These are phyloP conservation scores for Ceratobasidium sp. DNA, from an alignment of 1,284 basidiomycete genomes.

Conservation along the genomic window DNA sequence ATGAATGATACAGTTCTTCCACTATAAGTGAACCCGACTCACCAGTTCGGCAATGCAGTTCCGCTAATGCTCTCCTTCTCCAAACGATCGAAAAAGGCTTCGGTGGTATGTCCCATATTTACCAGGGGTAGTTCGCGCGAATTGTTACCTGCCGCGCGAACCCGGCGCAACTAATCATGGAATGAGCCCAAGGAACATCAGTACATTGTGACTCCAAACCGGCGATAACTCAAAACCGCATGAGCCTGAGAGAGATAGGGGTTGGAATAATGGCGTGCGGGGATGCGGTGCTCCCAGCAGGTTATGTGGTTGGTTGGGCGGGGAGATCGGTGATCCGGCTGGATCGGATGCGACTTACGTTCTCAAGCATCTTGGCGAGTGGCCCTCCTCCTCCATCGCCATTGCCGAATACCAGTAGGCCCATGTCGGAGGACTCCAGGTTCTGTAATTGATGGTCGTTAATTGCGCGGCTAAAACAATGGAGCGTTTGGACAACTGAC, in stretches of 20 bases:
- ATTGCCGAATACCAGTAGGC: conserved; percentile 90
- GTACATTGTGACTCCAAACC: conserved; percentile 1
- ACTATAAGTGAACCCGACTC: conserved; percentile 43
- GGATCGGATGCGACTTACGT: conserved; percentile 55
- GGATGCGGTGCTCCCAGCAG: background rate
- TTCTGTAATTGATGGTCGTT: conserved; percentile 58
- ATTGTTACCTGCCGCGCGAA: conserved; percentile 79
- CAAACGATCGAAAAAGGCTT: conserved; percentile 86
- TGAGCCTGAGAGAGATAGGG: background rate
- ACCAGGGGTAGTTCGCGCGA: conserved; percentile 83
- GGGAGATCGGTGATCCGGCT: conserved; percentile 25
- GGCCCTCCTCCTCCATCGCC: conserved; percentile 87
- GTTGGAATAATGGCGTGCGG: background rate
- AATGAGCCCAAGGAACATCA: conserved; percentile 23
- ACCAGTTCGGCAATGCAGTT: conserved; percentile 85
- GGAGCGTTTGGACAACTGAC: conserved; percentile 49
- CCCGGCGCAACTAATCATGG: conserved; percentile 74
- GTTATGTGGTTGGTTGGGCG: no score
- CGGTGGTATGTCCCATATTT: conserved; percentile 83
- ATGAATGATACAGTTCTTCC: background rate
- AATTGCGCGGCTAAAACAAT: background rate
- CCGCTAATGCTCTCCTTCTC: conserved; percentile 73
- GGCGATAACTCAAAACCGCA: background rate
- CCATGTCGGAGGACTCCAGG: conserved; percentile 79
- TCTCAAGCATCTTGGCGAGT: conserved; percentile 84